phyloP scores from a whole-genome alignment of 306 rosid species.

The Dicorynia guianensis region DNA sequence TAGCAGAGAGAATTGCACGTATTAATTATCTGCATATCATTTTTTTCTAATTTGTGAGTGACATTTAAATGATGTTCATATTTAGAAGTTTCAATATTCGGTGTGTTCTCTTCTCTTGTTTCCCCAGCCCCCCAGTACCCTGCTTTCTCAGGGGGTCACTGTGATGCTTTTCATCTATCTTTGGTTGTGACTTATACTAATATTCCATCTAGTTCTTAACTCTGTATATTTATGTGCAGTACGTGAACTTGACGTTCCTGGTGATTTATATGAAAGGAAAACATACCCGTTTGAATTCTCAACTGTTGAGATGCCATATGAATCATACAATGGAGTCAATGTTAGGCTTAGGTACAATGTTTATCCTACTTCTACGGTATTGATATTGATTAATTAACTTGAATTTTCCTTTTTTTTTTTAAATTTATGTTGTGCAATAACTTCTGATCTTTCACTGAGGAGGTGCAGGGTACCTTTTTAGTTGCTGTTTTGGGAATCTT shows the following conservation, averaged over 20 bases:
- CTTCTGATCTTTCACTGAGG: not conserved
- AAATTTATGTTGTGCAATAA: not conserved
- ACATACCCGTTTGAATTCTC: constrained; percentile 50
- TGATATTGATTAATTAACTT: not conserved
- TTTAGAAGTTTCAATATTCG: not conserved
- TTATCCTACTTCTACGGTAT: constrained; percentile 18
- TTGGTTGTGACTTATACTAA: constrained; percentile 7
- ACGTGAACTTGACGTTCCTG: constrained; percentile 57
- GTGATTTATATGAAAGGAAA: constrained; percentile 51
- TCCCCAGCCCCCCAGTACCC: too few species aligned
- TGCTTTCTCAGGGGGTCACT: not conserved
- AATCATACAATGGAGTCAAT: constrained; percentile 54
- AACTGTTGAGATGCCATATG: constrained; percentile 55
- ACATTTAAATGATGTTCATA: not conserved
- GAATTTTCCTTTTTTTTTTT: not conserved
- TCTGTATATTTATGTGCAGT: constrained; percentile 36
- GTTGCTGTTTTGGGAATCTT: too few species aligned
- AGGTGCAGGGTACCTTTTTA: not conserved
- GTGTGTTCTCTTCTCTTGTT: too few species aligned
- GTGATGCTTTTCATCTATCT: constrained; percentile 11
- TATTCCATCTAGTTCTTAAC: constrained; percentile 10
- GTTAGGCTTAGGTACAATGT: constrained; percentile 49
- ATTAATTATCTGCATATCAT: not conserved
- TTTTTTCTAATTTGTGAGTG: not conserved
- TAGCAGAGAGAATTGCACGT: not conserved